These are phyloP conservation scores for Lupinus albus DNA, from an alignment of 306 rosid genomes.

Conservation along the genomic window DNA sequence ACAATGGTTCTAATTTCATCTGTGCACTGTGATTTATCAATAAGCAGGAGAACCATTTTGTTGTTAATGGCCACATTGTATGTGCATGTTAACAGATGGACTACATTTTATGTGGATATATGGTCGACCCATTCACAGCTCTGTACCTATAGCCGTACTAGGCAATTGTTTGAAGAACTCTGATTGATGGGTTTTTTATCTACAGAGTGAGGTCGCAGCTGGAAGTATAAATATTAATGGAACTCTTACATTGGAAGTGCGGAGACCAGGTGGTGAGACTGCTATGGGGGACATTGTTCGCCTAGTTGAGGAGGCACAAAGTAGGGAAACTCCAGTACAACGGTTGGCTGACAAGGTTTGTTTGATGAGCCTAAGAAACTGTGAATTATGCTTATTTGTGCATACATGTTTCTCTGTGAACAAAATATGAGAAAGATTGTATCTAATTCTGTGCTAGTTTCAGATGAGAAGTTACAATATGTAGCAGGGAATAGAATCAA, in stretches of 20 bases:
- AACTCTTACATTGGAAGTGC: slow-evolving; percentile 83
- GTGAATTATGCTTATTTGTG: not conserved
- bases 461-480: too few species aligned
- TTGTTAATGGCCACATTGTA: slow-evolving; percentile 7
- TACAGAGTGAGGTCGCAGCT: slow-evolving; percentile 89
- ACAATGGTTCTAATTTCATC: slow-evolving; percentile 3
- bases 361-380: not conserved
- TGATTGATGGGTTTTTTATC: slow-evolving; percentile 37
- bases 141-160: slow-evolving; percentile 22
- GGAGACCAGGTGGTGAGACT: slow-evolving; percentile 91
- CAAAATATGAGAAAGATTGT: too few species aligned
- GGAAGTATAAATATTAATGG: slow-evolving; percentile 98
- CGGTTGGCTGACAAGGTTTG: slow-evolving; percentile 95
- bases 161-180: slow-evolving; percentile 38
- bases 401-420: not conserved
- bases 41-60: slow-evolving; percentile 17
- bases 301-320: slow-evolving; percentile 94
- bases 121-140: slow-evolving; percentile 10
- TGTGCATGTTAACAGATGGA: slow-evolving; percentile 9
- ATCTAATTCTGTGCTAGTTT: too few species aligned
- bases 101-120: not conserved
- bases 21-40: slow-evolving; percentile 4
- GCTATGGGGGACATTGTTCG: slow-evolving; percentile 88
- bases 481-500: too few species aligned
- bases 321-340: slow-evolving; percentile 94